phyloP scores from a whole-genome alignment of 2,329 filamentous ascomycete species.

The Fusarium continuum region DNA sequence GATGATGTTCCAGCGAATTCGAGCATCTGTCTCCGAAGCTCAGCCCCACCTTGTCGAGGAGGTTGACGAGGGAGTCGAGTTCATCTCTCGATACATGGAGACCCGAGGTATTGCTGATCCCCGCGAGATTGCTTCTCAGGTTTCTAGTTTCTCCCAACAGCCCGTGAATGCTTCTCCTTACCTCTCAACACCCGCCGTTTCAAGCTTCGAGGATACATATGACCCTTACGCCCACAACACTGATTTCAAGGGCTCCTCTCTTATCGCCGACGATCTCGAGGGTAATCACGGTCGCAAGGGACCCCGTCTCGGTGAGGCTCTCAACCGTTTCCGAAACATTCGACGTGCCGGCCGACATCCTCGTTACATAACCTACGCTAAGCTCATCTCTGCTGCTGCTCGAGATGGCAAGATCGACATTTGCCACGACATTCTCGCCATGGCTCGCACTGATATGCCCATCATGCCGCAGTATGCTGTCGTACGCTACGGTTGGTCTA shows the following conservation, averaged over 20 bases:
- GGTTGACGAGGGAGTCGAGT: slow-evolving; percentile 86
- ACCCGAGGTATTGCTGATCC: slow-evolving; percentile 64
- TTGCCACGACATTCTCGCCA: slow-evolving; percentile 85
- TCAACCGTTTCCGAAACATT: slow-evolving; percentile 90
- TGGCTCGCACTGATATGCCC: slow-evolving; percentile 90
- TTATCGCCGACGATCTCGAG: slow-evolving; percentile 91
- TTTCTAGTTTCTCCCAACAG: slow-evolving; percentile 56
- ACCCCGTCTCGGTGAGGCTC: slow-evolving; percentile 79
- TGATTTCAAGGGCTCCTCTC: slow-evolving; percentile 91
- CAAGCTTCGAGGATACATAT: slow-evolving; percentile 80
- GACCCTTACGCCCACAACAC: slow-evolving; percentile 92
- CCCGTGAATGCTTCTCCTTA: slow-evolving; percentile 58
- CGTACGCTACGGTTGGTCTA: slow-evolving; percentile 95
- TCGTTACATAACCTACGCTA: slow-evolving; percentile 95
- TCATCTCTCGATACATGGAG: slow-evolving; percentile 68
- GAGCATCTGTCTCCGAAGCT: slow-evolving; percentile 62
- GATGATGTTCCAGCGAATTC: slow-evolving; percentile 86
- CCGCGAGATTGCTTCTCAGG: slow-evolving; percentile 60
- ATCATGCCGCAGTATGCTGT: slow-evolving; percentile 83
- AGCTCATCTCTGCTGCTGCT: slow-evolving; percentile 89
- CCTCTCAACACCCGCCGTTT: slow-evolving; percentile 63
- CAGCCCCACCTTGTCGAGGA: slow-evolving; percentile 74
- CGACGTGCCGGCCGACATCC: slow-evolving; percentile 90
- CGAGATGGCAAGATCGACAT: slow-evolving; percentile 84
- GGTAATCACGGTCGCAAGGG: slow-evolving; percentile 77